Percentiles rank a stretch among this genome's conserved stretches.
Evolutionary conservation across 495 filamentous ascomycete genomes (phyloP).

Genomic region (Penicillium samsonianum): DNA sequence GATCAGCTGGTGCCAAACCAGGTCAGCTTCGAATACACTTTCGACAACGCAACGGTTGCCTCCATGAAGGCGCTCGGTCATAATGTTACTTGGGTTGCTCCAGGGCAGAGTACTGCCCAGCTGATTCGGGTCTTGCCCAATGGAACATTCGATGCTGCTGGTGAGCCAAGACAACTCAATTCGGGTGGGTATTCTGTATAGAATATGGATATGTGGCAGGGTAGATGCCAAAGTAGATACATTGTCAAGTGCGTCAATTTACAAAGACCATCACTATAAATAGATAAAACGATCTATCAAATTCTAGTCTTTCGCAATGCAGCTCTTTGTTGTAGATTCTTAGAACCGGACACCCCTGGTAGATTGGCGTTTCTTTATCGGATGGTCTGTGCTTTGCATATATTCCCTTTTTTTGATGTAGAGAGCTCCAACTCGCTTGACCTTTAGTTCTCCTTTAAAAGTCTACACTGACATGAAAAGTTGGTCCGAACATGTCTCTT

Average conservation of each 20-base stretch:
- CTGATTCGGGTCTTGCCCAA: conserved; percentile 64
- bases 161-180: conserved; percentile 74
- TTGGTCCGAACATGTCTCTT: not conserved
- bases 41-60: conserved; percentile 63
- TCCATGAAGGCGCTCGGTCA: conserved; percentile 66
- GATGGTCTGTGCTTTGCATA: not conserved
- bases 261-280: not conserved
- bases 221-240: conserved; percentile 1
- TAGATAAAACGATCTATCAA: not conserved
- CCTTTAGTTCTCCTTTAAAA: not conserved
- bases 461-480: no score
- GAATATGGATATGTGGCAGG: conserved; percentile 3
- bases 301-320: not conserved
- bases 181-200: conserved; percentile 72
- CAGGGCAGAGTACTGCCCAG: conserved; percentile 69
- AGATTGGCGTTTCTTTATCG: not conserved
- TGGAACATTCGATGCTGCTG: conserved; percentile 75
- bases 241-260: not conserved
- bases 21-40: conserved; percentile 69
- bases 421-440: not conserved
- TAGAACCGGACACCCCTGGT: not conserved
- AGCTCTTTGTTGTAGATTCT: not conserved
- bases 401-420: not conserved
- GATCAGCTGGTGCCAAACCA: conserved; percentile 79
- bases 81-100: conserved; percentile 71